Evolutionary conservation across 768 basidiomycete species (phyloP).

Genomic region (Boletus rubroflammeus): DNA sequence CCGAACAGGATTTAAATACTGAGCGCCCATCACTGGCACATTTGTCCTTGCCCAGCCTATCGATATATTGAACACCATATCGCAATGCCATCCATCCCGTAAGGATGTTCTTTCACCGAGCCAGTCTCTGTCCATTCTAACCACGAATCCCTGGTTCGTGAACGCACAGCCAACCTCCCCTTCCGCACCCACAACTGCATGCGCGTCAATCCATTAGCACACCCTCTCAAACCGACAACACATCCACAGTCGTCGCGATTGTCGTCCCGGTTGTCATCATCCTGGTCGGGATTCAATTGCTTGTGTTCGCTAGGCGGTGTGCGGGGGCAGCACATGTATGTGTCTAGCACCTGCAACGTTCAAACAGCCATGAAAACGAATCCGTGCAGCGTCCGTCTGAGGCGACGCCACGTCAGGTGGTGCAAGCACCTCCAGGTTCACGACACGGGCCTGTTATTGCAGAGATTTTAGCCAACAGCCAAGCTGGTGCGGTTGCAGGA

Average conservation of each 20-base stretch:
- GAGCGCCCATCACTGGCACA: no score
- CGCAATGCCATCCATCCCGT: not conserved
- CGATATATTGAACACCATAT: not conserved
- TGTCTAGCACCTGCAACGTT: not conserved
- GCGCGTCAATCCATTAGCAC: not conserved
- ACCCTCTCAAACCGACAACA: rapidly evolving
- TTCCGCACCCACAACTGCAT: not conserved
- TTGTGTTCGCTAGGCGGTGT: no score
- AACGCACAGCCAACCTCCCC: not conserved
- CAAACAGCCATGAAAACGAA: not conserved
- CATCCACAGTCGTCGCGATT: not conserved
- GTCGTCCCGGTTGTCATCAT: not conserved
- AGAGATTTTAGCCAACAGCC: not conserved
- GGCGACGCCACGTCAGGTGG: not conserved
- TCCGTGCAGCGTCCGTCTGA: not conserved
- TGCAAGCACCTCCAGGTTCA: not conserved
- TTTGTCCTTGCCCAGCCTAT: not conserved
- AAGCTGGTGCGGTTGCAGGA: no score
- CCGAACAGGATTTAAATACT: not conserved
- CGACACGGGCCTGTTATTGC: not conserved
- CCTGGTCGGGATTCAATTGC: rapidly evolving
- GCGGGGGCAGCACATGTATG: not conserved
- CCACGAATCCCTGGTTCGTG: not conserved
- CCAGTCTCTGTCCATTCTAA: not conserved
- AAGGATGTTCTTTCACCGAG: not conserved